These are phyloP conservation scores for Rubia occidens DNA, from an alignment of 305 asterid genomes.

Conservation along the genomic window DNA sequence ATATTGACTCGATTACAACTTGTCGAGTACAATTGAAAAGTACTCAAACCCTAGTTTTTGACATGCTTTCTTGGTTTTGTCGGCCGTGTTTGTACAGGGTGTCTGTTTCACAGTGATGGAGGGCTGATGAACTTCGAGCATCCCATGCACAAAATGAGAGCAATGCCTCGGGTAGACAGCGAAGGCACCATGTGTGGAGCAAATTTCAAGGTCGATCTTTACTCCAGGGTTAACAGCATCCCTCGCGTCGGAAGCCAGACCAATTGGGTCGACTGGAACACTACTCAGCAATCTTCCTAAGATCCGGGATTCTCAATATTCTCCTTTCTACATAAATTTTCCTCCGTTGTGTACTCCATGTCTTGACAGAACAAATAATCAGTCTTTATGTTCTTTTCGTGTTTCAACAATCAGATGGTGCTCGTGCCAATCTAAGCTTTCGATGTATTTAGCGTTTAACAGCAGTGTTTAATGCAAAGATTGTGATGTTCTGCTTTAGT, in stretches of 20 bases:
- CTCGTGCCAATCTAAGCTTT: too few species aligned
- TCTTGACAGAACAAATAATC: background rate
- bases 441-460: too few species aligned
- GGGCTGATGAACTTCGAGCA: conserved; percentile 88
- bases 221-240: conserved; percentile 62
- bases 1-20: too few species aligned
- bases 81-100: conserved; percentile 33
- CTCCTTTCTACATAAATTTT: background rate
- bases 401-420: background rate
- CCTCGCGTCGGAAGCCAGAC: conserved; percentile 82
- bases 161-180: conserved; percentile 83
- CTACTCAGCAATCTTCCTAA: background rate
- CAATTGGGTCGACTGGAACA: conserved; percentile 59
- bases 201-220: conserved; percentile 59
- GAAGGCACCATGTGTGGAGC: conserved; percentile 82
- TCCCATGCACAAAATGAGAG: conserved; percentile 65
- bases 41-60: background rate
- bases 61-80: background rate
- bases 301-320: too few species aligned
- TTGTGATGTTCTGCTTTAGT: too few species aligned
- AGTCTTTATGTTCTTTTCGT: background rate
- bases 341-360: background rate
- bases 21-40: too few species aligned
- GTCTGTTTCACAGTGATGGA: conserved; percentile 62
- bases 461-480: too few species aligned